Evolutionary conservation across 1,139 yeast species (phyloP), one percentile per base, ranked within the genome.

Genomic region (Diutina neorugosa): DNA sequence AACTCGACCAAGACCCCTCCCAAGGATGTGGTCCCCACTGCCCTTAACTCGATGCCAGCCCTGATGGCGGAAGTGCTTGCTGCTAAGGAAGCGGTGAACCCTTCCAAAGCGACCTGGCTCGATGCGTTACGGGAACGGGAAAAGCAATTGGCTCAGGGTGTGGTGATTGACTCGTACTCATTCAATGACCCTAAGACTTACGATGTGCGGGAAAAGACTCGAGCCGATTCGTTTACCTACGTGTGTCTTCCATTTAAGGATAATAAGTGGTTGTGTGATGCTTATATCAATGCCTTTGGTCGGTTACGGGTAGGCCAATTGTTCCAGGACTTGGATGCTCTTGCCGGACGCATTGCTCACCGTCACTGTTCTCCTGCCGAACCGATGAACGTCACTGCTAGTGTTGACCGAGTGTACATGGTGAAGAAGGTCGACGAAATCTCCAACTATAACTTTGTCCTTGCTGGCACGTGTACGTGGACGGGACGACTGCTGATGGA

Each of bases 401-500:
- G 94, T 16, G 96, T 91, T 42, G 97, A 91, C 68, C 75, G 97
- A 57, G 87, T 91, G 60, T 87, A 87, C 66, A 84, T 91, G 82
- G 81, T 89, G 57, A 86, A 86, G 65, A 84, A 89, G 58, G 81
- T 90, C 49, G 96, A 89, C 62, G 89, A 85, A 61, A 82, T 90
- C 57, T 74, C 77, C 55, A 80, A 82, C 58, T 84, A 78, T 68
- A 88, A 89, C 66, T 85, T 91, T 62, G 77, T 88, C 27, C 71
- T 91, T 57, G 90, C 94, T 40, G 98, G 98, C 16, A 74, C 83
- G 51, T 96, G 89, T 44, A 85, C 95, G 14, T 91, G 96, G 90
- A 89, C 96, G 0, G 98, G 98, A 54, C 74, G 87, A 56, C 86
- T 96, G 1, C 88, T 96, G 1, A 91, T 91, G 97, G 97, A 91